These are phyloP conservation scores for Ogataea sp. DNA, from an alignment of 805 yeast genomes.

Conservation along the genomic window DNA sequence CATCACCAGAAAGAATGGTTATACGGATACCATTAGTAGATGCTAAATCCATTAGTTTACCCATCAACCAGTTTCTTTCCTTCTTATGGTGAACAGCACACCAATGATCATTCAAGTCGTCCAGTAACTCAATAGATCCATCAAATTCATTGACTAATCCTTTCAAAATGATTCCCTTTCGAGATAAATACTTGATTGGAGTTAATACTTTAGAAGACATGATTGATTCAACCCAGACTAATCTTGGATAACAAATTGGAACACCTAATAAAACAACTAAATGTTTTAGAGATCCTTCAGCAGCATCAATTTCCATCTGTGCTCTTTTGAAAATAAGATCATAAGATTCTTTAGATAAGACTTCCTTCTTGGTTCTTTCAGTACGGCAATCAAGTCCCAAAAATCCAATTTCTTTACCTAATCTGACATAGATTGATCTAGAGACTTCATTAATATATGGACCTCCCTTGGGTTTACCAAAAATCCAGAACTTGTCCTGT, in stretches of 20 bases:
- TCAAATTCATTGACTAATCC: conserved; percentile 89
- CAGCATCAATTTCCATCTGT: conserved; percentile 38
- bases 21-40: conserved; percentile 57
- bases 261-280: conserved; percentile 81
- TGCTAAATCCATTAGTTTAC: conserved; percentile 57
- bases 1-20: conserved; percentile 89
- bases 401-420: conserved; percentile 68
- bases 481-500: conserved; percentile 53
- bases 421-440: conserved; percentile 61
- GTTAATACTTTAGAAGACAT: conserved; percentile 52
- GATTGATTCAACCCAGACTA: conserved; percentile 82
- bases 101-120: conserved; percentile 96
- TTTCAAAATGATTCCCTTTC: conserved; percentile 51
- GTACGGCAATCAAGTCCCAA: conserved; percentile 90
- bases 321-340: conserved; percentile 52
- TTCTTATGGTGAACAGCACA: conserved; percentile 79
- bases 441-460: conserved; percentile 61
- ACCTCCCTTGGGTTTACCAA: conserved; percentile 43
- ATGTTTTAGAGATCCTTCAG: conserved; percentile 60
- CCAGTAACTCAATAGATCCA: conserved; percentile 84
- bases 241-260: conserved; percentile 89
- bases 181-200: conserved; percentile 57
- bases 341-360: conserved; percentile 53
- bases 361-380: conserved; percentile 60
- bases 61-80: conserved; percentile 71